Evolutionary conservation across 257 asterid species (phyloP).

Genomic region (Nicotiana otophora): DNA sequence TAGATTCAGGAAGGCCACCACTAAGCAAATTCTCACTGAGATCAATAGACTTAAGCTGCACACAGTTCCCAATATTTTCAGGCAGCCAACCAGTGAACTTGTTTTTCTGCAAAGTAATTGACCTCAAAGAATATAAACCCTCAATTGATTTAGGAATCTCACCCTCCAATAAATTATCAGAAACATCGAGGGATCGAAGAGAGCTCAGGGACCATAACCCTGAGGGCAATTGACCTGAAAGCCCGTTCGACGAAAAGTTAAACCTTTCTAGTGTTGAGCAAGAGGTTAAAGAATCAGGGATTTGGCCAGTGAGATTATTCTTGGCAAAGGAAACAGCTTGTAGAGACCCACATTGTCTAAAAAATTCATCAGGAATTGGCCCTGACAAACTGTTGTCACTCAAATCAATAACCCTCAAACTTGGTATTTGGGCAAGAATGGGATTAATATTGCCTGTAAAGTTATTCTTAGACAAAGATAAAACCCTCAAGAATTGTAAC

Average conservation of each 20-base stretch:
- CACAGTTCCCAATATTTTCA: conserved; percentile 56
- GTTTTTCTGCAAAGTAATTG: conserved; percentile 43
- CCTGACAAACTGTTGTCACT: conserved; percentile 55
- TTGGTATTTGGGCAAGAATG: conserved; percentile 39
- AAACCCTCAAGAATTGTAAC: conserved; percentile 37
- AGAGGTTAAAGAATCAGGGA: conserved; percentile 49
- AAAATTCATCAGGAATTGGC: conserved; percentile 46
- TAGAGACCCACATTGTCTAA: conserved; percentile 53
- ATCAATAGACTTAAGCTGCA: conserved; percentile 43
- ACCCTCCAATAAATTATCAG: conserved; percentile 61
- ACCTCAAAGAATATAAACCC: conserved; percentile 35
- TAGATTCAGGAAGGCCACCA: conserved; percentile 57
- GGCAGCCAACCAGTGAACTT: conserved; percentile 58
- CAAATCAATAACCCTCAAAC: conserved; percentile 48
- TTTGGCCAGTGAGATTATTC: conserved; percentile 57
- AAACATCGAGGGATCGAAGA: conserved; percentile 53
- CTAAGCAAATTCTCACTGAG: conserved; percentile 45
- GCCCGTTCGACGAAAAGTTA: conserved; percentile 54
- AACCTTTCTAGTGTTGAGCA: conserved; percentile 50
- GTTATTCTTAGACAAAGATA: conserved; percentile 59
- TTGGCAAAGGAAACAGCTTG: conserved; percentile 55
- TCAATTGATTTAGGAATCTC: conserved; percentile 58
- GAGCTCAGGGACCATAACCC: conserved; percentile 50
- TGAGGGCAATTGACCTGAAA: conserved; percentile 53
- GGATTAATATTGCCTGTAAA: conserved; percentile 59